Base-by-base conservation (phyloP, 768 basidiomycete genomes). In the Holtermanniella nyarrowii region DNA sequence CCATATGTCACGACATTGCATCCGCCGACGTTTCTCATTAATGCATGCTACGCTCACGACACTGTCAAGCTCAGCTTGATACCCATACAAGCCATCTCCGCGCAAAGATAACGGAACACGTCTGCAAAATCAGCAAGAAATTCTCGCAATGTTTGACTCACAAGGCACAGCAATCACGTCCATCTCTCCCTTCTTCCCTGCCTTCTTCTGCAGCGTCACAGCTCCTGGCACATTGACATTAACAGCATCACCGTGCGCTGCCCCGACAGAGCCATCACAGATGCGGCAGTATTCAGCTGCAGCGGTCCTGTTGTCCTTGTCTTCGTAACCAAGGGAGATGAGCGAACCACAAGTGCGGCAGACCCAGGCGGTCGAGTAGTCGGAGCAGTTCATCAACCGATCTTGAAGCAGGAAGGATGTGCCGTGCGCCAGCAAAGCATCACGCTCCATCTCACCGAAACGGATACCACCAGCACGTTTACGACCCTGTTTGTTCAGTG, bases 361-460 rank as follows among this genome's bases (percentile, higher is more conserved):
- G 11, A 97, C 91, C 95, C 95, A 99, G 3, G 95, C 88, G 0
- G 90, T 97, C 23, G 95, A 96, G 73, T 97, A 99, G 73, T 99
- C 95, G 23, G 93, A 97, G 69, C 95, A 99, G 74, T 99, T 99
- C 95, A 99, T 97, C 68, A 99, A 75, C 52, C 95, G 79, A 74
- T 99, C 95, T 76, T 99, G 95, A 21, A 99, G 80, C 39, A 99
- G 78, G 83, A 95, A 99, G 1, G 91, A 90, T 13, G 95, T 95
- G 42, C 95, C 95, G 72, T 99, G 95, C 2, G 95, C 95, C 60
- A 99, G 91, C 47, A 99, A 79, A 11, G 95, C 95, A 69, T 99
- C 95, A 48, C 95, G 86, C 73, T 99, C 95, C 95, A 99, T 99
- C 76, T 99, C 95, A 62, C 95, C 95, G 69, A 99, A 97, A 50